phyloP scores from a whole-genome alignment of 2,329 filamentous ascomycete species.

The Pyrenophora teres region DNA sequence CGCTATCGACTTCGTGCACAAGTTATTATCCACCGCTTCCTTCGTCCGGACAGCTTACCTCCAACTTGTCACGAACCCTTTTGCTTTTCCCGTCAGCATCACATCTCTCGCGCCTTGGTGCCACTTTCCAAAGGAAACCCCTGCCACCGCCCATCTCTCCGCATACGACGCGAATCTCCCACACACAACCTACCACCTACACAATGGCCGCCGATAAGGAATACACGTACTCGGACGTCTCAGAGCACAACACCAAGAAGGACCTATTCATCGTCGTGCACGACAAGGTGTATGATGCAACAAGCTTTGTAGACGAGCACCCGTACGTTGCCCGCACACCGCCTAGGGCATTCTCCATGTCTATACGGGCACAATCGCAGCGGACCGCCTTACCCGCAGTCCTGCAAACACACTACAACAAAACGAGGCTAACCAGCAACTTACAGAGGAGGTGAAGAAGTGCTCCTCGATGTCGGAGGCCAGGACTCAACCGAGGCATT shows the following conservation, averaged over 20 bases:
- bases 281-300: conserved; percentile 92
- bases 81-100: neutral
- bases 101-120: neutral
- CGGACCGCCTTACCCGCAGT: neutral
- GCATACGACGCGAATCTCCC: conserved; percentile 3
- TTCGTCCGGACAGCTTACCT: neutral
- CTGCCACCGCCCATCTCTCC: neutral
- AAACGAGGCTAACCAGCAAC: conserved; percentile 9
- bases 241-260: conserved; percentile 68
- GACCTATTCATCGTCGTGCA: conserved; percentile 90
- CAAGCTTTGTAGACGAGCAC: conserved; percentile 95
- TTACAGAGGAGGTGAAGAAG: conserved; percentile 94
- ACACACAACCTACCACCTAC: conserved; percentile 1
- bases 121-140: neutral
- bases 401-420: neutral
- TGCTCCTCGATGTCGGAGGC: conserved; percentile 91
- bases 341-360: neutral
- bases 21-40: neutral
- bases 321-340: conserved; percentile 63
- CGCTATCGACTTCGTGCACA: too few relatives aligned
- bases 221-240: conserved; percentile 49
- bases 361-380: neutral
- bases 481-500: conserved; percentile 98
- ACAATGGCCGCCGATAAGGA: conserved; percentile 47
- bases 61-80: too few relatives aligned